phyloP scores from a whole-genome alignment of 2,329 filamentous ascomycete species.

The Colletotrichum aenigma region DNA sequence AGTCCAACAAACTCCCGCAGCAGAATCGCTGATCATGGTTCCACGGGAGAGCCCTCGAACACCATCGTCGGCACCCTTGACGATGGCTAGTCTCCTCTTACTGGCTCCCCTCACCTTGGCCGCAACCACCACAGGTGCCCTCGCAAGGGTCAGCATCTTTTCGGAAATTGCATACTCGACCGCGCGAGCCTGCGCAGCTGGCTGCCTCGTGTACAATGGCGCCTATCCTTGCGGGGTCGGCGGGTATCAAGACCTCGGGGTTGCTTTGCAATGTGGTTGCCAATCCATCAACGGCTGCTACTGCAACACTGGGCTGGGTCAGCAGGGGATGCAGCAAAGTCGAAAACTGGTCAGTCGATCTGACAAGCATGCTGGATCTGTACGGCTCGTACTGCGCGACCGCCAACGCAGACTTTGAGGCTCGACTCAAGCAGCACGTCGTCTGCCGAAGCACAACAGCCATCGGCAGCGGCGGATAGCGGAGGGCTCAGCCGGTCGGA shows the following conservation, averaged over 20 bases:
- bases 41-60: background rate
- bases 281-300: conserved; percentile 27
- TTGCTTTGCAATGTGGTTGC: conserved; percentile 26
- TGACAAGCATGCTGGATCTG: conserved; percentile 24
- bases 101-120: background rate
- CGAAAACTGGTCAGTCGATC: conserved; percentile 24
- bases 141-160: conserved; percentile 13
- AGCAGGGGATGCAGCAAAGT: conserved; percentile 23
- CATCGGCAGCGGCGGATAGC: background rate
- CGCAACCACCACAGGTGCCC: conserved; percentile 5
- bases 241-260: conserved; percentile 23
- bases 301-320: conserved; percentile 26
- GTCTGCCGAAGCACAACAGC: background rate
- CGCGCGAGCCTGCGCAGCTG: conserved; percentile 25
- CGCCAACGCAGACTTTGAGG: conserved; percentile 12
- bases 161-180: conserved; percentile 15
- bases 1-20: background rate
- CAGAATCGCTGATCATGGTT: background rate
- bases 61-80: background rate
- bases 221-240: conserved; percentile 20
- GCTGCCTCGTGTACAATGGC: conserved; percentile 28
- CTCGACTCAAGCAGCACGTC: background rate
- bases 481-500: conserved; percentile 27
- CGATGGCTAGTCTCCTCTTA: background rate
- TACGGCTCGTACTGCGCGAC: conserved; percentile 28